These are phyloP conservation scores for Hysterangium stoloniferum DNA, from an alignment of 768 basidiomycete genomes.

Conservation along the genomic window DNA sequence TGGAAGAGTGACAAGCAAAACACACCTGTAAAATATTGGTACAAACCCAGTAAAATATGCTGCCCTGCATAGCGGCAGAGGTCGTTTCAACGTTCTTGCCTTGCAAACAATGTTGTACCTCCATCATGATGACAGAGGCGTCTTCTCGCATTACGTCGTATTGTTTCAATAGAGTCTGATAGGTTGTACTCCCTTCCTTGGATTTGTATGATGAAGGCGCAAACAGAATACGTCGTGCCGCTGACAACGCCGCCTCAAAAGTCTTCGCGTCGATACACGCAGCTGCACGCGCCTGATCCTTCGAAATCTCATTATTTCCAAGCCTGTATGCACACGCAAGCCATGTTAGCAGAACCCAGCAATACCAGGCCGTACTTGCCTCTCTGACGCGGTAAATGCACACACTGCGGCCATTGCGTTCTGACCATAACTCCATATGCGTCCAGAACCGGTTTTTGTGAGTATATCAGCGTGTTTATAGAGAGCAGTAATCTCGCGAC, in stretches of 20 bases:
- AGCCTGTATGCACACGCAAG: constrained; percentile 4
- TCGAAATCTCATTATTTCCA: constrained; percentile 3
- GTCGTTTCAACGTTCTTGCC: background rate
- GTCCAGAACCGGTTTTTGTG: constrained; percentile 1
- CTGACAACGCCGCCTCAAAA: background rate
- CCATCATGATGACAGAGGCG: constrained; percentile 4
- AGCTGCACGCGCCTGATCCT: background rate
- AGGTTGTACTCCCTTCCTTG: background rate
- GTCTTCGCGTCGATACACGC: constrained; percentile 7
- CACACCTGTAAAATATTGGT: background rate
- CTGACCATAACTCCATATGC: background rate
- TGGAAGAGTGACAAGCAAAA: background rate
- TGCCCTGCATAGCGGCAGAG: background rate
- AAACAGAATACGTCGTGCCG: background rate
- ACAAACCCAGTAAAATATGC: constrained; percentile 8
- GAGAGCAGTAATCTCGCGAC: background rate
- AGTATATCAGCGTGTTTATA: background rate
- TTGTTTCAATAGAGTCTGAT: constrained; percentile 1
- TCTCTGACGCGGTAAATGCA: constrained; percentile 4
- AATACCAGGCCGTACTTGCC: background rate
- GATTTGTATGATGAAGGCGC: background rate
- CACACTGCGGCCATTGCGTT: constrained; percentile 3
- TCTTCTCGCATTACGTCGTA: constrained; percentile 6
- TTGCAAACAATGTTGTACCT: background rate
- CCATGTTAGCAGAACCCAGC: no score